A percentile compares a stretch with the other conserved stretches of the same genome.
phyloP scores from a whole-genome alignment of 176 grass and related monocot species.

The Tillandsia fasciculata region DNA sequence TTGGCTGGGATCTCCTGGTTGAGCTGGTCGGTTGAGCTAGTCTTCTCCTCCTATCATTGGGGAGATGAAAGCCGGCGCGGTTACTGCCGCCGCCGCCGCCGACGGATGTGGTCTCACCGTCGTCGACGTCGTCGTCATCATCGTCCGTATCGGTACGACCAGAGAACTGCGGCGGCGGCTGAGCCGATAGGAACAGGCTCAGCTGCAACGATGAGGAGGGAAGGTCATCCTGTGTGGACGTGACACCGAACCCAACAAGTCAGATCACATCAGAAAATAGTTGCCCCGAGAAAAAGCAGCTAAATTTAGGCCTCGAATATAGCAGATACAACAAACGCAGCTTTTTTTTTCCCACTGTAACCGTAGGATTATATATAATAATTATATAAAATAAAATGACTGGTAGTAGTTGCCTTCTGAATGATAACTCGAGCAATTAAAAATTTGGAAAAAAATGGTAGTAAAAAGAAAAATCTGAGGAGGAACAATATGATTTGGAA shows the following conservation, averaged over 20 bases:
- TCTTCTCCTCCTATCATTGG: slow-evolving; percentile 4
- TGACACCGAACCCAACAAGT: neutral
- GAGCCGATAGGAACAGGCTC: neutral
- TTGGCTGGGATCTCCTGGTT: neutral
- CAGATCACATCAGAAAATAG: neutral
- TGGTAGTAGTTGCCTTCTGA: no score
- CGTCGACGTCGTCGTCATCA: neutral
- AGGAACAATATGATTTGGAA: no score
- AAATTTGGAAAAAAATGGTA: no score
- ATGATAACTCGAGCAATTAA: no score
- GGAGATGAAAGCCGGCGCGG: neutral
- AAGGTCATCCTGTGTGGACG: neutral
- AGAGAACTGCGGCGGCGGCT: neutral
- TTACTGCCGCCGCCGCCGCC: no score
- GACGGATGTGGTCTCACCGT: neutral
- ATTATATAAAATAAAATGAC: no score
- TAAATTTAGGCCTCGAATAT: no score
- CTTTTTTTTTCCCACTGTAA: no score
- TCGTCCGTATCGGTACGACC: neutral
- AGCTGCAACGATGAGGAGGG: neutral
- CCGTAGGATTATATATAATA: no score
- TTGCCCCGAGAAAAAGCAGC: neutral
- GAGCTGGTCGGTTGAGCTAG: neutral
- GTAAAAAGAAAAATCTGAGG: no score
- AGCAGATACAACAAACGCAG: no score